Base-by-base conservation (phyloP, 2,329 filamentous ascomycete species). In the Parascedosporium putredinis region DNA sequence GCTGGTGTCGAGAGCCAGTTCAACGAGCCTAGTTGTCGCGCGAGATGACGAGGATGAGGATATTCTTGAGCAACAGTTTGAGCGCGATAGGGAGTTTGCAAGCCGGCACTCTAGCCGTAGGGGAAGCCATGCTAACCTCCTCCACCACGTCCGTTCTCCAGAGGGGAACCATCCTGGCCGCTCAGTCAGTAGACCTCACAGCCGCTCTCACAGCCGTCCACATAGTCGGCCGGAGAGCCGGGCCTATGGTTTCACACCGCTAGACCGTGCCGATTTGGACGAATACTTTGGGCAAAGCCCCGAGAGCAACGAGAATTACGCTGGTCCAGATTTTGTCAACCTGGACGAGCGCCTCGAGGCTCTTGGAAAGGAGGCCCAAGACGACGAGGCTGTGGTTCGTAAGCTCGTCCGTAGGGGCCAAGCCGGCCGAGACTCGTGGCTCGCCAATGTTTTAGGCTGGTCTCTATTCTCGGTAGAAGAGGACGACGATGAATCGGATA, bases 1-100 rank as follows among this genome's bases (percentile, higher is more conserved):
- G 83, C 73, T 86, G 18, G 69, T 78, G n/a, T 78, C 79, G 22
- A 72, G 79, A 44, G 78, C 76, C 50, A 83, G 79, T 60, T 83
- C 80, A 2, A 84, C 79, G 7, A 82, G 75, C 58, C 69, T 84
- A 16, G 66, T 72, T 1, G 76, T 70, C 22, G 63, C 73, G 59
- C 67, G 65, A 6, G 72, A 77, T 29, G 67, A 68, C 3, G 76
- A 78, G 3, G 75, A 79, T 34, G 73, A 75, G 52, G 71, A 67
- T 9, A 20, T 38, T 1, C 69, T 75, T 52, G 73, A 79, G 57
- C 64, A 67, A 43, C 72, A 78, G 59, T 62, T 76, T 20, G 71
- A 69, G 10, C 68, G 71, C 34, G 74, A 79, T 58, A 69, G 69
- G 40, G 70, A 75, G 55, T 60, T 70, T 1, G 61, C 66, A 16